Percentiles rank a stretch among this genome's conserved stretches.
Conservation (phyloP, 768 basidiomycete genomes). For the Hypsizygus marmoreus region DNA sequence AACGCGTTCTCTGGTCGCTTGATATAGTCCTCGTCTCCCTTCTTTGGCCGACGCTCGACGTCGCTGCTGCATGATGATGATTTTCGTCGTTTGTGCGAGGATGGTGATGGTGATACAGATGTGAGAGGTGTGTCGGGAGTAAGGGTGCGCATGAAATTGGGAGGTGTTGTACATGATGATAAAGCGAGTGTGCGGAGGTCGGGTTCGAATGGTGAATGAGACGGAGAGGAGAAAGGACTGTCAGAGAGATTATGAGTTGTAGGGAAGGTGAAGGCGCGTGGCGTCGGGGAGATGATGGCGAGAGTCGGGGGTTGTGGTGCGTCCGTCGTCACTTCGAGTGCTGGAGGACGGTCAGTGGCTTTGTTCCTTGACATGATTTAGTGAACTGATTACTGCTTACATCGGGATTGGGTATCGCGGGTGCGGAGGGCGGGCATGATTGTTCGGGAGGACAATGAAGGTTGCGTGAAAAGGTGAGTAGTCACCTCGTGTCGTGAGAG, state of each 20-base stretch:
- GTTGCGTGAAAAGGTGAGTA: conserved; percentile 14
- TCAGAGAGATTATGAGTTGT: conserved; percentile 59
- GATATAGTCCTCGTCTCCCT: conserved; percentile 83
- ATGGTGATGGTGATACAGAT: conserved; percentile 38
- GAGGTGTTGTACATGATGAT: conserved; percentile 40
- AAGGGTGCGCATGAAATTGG: conserved; percentile 36
- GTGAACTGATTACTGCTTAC: conserved; percentile 30
- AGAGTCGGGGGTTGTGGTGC: conserved; percentile 54
- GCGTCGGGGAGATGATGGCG: conserved; percentile 68
- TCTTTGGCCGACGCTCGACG: conserved; percentile 59
- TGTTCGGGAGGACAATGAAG: conserved; percentile 30
- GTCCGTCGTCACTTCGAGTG: conserved; percentile 78
- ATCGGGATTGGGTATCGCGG: conserved; percentile 65
- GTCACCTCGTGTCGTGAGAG: conserved; percentile 26
- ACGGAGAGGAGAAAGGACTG: conserved; percentile 70
- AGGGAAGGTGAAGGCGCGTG: conserved; percentile 74
- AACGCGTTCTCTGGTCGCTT: conserved; percentile 85
- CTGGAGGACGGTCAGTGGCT: conserved; percentile 33
- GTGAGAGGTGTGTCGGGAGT: conserved; percentile 46
- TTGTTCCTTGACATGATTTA: conserved; percentile 3
- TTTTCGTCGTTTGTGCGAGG: conserved; percentile 54
- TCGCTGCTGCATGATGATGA: conserved; percentile 47
- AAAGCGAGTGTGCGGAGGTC: conserved; percentile 60
- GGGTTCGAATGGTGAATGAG: conserved; percentile 73
- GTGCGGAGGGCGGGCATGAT: conserved; percentile 83